These are phyloP conservation scores for Trichocomaceae sp. DNA, from an alignment of 2,329 filamentous ascomycete genomes.

Conservation along the genomic window DNA sequence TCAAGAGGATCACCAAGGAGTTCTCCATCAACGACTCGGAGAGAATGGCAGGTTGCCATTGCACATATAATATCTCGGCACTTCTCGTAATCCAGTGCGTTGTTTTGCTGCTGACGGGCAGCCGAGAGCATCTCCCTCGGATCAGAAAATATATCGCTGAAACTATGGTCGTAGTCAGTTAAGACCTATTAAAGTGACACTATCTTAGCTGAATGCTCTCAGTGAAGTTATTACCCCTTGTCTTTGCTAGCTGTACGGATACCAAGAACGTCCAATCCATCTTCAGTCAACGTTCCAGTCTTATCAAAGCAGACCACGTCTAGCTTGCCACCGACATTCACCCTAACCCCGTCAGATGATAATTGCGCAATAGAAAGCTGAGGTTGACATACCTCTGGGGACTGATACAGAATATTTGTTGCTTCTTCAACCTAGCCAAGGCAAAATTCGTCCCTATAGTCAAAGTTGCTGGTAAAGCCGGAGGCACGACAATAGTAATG, in stretches of 20 bases:
- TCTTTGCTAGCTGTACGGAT: slow-evolving; percentile 66
- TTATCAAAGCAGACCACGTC: slow-evolving; percentile 98
- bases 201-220: background rate
- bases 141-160: slow-evolving; percentile 69
- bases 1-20: slow-evolving; percentile 90
- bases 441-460: slow-evolving; percentile 98
- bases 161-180: slow-evolving; percentile 39
- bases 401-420: slow-evolving; percentile 95
- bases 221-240: slow-evolving; percentile 34
- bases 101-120: slow-evolving; percentile 51
- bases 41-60: slow-evolving; percentile 95
- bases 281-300: slow-evolving; percentile 95
- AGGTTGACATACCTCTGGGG: slow-evolving; percentile 56
- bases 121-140: slow-evolving; percentile 53
- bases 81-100: slow-evolving; percentile 53
- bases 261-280: slow-evolving; percentile 88
- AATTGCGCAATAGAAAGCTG: background rate
- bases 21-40: slow-evolving; percentile 79
- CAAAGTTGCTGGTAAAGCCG: slow-evolving; percentile 85
- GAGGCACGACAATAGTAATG: slow-evolving; percentile 95
- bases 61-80: slow-evolving; percentile 74
- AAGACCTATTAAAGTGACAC: background rate
- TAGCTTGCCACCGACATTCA: slow-evolving; percentile 92
- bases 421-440: slow-evolving; percentile 72
- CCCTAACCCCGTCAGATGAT: slow-evolving; percentile 40